phyloP scores from a whole-genome alignment of 108 stramenopile species.

The Chaetoceros tenuissimus region DNA sequence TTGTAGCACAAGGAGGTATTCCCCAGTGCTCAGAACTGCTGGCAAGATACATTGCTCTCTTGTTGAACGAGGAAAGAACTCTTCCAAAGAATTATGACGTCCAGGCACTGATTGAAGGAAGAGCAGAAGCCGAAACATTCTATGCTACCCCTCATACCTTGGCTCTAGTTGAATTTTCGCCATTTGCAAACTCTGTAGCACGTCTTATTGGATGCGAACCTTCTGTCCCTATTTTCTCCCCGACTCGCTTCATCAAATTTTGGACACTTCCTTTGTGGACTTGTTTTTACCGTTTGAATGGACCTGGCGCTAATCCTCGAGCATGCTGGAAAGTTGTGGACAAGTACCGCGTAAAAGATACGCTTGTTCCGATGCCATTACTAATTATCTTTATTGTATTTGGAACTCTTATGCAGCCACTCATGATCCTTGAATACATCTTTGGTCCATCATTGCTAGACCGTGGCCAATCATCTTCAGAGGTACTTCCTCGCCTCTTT shows the following conservation, averaged over 20 bases:
- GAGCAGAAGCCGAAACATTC: neutral
- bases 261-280: constrained; percentile 4
- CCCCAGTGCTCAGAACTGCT: neutral
- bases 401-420: too few relatives aligned
- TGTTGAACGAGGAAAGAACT: neutral
- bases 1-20: neutral
- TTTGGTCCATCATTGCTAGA: too few relatives aligned
- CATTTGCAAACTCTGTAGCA: neutral
- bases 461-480: too few relatives aligned
- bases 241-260: neutral
- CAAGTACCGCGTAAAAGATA: too few relatives aligned
- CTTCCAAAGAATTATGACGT: neutral
- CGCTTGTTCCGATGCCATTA: too few relatives aligned
- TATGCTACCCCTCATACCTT: neutral
- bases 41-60: neutral
- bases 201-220: neutral
- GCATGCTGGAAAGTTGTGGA: too few relatives aligned
- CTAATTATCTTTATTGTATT: too few relatives aligned
- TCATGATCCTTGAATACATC: too few relatives aligned
- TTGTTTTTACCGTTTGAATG: too few relatives aligned
- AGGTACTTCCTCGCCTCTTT: too few relatives aligned
- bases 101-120: neutral
- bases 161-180: neutral
- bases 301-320: too few relatives aligned
- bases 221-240: neutral